These are phyloP conservation scores for Trichopus zeylanicus DNA, from an alignment of 116 monocot genomes.

Conservation along the genomic window DNA sequence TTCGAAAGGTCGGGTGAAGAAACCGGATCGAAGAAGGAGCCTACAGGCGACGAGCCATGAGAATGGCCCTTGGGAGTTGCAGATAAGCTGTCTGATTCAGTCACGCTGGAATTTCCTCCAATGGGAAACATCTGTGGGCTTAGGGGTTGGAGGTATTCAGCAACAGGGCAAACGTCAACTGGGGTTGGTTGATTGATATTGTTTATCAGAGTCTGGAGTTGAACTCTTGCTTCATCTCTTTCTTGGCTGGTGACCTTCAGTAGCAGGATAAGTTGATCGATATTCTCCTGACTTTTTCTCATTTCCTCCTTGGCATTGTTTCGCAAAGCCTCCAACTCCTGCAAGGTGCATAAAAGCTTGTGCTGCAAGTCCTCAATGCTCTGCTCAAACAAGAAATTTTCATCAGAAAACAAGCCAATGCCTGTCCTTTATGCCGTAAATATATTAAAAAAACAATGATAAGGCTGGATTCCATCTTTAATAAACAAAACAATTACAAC, in stretches of 20 bases:
- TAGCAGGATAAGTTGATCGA: conserved; percentile 28
- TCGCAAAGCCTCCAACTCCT: conserved; percentile 37
- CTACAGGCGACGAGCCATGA: conserved; percentile 17
- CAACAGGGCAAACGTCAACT: neutral
- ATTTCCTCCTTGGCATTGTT: conserved; percentile 39
- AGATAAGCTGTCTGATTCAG: conserved; percentile 43
- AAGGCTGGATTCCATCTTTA: neutral
- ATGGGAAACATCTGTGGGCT: conserved; percentile 9
- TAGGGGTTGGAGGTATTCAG: conserved; percentile 11
- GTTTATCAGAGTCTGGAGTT: conserved; percentile 28
- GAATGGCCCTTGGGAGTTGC: conserved; percentile 14
- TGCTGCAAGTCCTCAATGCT: conserved; percentile 36
- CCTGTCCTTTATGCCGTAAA: too few relatives aligned
- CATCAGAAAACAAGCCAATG: conserved; percentile 2
- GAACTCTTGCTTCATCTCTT: conserved; percentile 56
- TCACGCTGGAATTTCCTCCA: conserved; percentile 23
- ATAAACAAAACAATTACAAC: neutral
- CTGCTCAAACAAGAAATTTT: conserved; percentile 15
- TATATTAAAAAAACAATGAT: neutral
- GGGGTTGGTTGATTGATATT: conserved; percentile 2
- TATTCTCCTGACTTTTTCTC: conserved; percentile 29
- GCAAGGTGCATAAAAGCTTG: conserved; percentile 20
- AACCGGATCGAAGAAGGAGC: conserved; percentile 10
- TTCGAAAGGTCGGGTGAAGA: conserved; percentile 12
- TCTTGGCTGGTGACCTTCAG: conserved; percentile 33